Evolutionary conservation across 306 rosid species (phyloP), one percentile per base, ranked within the genome.

Genomic region (Oemleria cerasiformis): DNA sequence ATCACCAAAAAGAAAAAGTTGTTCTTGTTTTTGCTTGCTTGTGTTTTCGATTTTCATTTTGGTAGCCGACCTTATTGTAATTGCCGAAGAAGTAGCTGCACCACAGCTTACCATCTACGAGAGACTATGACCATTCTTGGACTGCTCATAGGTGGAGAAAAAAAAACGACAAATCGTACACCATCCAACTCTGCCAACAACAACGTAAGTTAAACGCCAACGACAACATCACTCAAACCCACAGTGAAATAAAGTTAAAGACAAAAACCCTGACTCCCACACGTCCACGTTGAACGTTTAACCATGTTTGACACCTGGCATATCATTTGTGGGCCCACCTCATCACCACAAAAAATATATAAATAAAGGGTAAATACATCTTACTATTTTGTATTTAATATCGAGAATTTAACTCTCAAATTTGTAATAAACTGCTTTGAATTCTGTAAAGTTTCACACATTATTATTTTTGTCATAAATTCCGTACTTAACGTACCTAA

Each of bases 181-280:
- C 36, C 3, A 30, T 30, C 36, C 36, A 30, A 30, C 36, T 30
- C 3, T 30, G 4, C 36, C 36, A 30, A 30, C 2, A 30, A 30
- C 36, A 30, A 30, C 79, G 65, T 70, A 48, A 68, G 34, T 72
- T 61, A 53, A 78, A 76, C 77, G 76, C 77, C 87, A 84, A 80
- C 71, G 14, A 8, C 42, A 0, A 44, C 61, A 58, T 23, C 69
- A 2, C 10, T 23, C 40, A 17, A 21, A 0, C 39, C 39, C 9
- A 30, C 36, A 30, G 3, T 30, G 36, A 2, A 30, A 30, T 30
- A 30, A 30, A 30, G 4, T 30, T 30, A 30, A 1, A 30, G 36
- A 30, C 2, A 30, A 30, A 30, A 30, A 30, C 36, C 36, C 36
- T 30, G 36, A 30, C 64, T 36, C 42, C 49, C n/a, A 7, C 7